phyloP scores from a whole-genome alignment of 345 rosid genomes.

The Citrus maxima region DNA sequence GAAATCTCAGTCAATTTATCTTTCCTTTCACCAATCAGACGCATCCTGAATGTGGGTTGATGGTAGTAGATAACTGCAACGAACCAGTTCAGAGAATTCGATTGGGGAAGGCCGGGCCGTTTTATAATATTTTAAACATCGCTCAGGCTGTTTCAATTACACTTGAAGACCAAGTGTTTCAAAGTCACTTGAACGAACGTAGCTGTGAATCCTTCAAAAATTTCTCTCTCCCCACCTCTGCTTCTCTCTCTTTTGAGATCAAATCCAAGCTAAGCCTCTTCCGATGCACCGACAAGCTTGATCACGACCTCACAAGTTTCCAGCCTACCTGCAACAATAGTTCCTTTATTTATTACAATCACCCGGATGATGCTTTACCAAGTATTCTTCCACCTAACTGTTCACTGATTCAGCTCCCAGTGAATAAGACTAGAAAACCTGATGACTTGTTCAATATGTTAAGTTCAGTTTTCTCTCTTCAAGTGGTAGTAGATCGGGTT shows the following conservation, averaged over 20 bases:
- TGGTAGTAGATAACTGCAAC: slow-evolving; percentile 25
- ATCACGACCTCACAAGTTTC: neutral
- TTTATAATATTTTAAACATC: slow-evolving; percentile 25
- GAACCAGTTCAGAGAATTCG: slow-evolving; percentile 16
- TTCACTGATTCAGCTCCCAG: slow-evolving; percentile 21
- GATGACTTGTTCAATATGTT: neutral
- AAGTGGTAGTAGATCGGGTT: neutral
- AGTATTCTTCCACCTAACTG: slow-evolving; percentile 17
- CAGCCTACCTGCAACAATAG: neutral
- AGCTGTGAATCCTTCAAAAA: slow-evolving; percentile 22
- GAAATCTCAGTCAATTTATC: neutral
- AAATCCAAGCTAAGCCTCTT: neutral
- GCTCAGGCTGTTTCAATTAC: slow-evolving; percentile 21
- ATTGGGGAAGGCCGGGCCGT: slow-evolving; percentile 18
- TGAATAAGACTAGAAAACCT: neutral
- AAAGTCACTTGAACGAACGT: neutral
- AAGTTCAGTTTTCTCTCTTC: slow-evolving; percentile 18
- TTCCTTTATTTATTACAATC: slow-evolving; percentile 12
- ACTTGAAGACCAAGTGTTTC: slow-evolving; percentile 18
- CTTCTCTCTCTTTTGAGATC: slow-evolving; percentile 18
- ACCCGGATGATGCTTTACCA: neutral
- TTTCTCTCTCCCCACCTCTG: slow-evolving; percentile 27
- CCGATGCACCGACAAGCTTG: slow-evolving; percentile 18
- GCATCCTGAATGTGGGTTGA: slow-evolving; percentile 25
- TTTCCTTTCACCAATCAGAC: slow-evolving; percentile 18